Conservation (phyloP, 2,329 filamentous ascomycete genomes). For the Exophiala dermatitidis region DNA sequence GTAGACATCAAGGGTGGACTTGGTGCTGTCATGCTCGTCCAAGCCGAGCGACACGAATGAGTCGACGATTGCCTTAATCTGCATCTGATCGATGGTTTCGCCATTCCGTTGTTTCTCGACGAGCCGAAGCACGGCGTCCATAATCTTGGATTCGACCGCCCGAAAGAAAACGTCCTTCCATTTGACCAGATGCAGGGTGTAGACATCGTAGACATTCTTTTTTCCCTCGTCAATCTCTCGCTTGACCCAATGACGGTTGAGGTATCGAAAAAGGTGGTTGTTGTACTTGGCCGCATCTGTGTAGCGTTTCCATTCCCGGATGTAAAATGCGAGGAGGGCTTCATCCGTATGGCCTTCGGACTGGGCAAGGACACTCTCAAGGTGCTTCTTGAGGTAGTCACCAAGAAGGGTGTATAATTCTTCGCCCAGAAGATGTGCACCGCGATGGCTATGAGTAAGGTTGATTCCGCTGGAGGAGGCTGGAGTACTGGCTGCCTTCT, state of each 20-base stretch:
- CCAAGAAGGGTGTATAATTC: slow-evolving; percentile 91
- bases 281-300: slow-evolving; percentile 95
- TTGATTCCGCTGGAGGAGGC: slow-evolving; percentile 1
- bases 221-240: slow-evolving; percentile 98
- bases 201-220: slow-evolving; percentile 96
- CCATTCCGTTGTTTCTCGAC: slow-evolving; percentile 96
- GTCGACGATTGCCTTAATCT: slow-evolving; percentile 95
- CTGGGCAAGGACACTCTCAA: slow-evolving; percentile 61
- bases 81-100: slow-evolving; percentile 92
- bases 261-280: slow-evolving; percentile 90
- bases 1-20: slow-evolving; percentile 93
- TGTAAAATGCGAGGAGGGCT: slow-evolving; percentile 84
- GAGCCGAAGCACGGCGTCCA: slow-evolving; percentile 88
- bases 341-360: slow-evolving; percentile 82
- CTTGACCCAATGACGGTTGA: slow-evolving; percentile 98
- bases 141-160: slow-evolving; percentile 76
- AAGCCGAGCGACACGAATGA: slow-evolving; percentile 93
- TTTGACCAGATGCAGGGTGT: slow-evolving; percentile 89
- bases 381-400: slow-evolving; percentile 71
- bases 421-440: slow-evolving; percentile 84
- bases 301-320: slow-evolving; percentile 92
- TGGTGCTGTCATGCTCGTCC: slow-evolving; percentile 85
- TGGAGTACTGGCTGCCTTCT: slow-evolving; percentile 69
- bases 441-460: slow-evolving; percentile 12
- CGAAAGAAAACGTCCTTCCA: slow-evolving; percentile 91